Conservation (phyloP, 441 rosid species). For the Populus hybrid region DNA sequence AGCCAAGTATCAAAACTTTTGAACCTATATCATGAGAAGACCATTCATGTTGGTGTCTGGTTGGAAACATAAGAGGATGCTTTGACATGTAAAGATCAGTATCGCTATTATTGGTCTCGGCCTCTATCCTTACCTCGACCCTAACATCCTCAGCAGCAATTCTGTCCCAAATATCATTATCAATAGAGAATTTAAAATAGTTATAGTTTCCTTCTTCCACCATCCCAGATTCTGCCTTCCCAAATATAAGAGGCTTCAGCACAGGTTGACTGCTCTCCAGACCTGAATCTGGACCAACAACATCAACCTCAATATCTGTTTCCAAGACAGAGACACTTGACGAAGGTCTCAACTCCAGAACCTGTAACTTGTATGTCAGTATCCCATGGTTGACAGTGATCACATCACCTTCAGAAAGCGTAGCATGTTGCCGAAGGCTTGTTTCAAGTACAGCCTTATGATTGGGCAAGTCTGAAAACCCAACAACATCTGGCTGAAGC, state of each 20-base stretch:
- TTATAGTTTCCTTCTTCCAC: constrained; percentile 75
- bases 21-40: constrained; percentile 85
- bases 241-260: constrained; percentile 57
- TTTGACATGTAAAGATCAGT: constrained; percentile 80
- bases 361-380: constrained; percentile 60
- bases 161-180: constrained; percentile 41
- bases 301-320: constrained; percentile 94
- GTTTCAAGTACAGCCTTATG: constrained; percentile 96
- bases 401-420: constrained; percentile 73
- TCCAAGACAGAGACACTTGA: constrained; percentile 80
- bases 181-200: constrained; percentile 71
- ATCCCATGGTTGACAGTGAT: constrained; percentile 72
- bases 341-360: constrained; percentile 84
- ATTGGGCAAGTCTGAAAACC: constrained; percentile 90
- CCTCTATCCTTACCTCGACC: constrained; percentile 66
- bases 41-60: constrained; percentile 75
- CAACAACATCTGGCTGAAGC: constrained; percentile 77
- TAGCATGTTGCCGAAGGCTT: constrained; percentile 90
- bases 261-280: constrained; percentile 51
- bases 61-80: constrained; percentile 83
- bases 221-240: constrained; percentile 56
- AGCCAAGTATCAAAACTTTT: constrained; percentile 69
- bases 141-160: constrained; percentile 48
- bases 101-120: constrained; percentile 61
- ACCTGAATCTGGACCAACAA: constrained; percentile 56